phyloP scores from a whole-genome alignment of 2,329 filamentous ascomycete species.

The Colletotrichum sublineola region DNA sequence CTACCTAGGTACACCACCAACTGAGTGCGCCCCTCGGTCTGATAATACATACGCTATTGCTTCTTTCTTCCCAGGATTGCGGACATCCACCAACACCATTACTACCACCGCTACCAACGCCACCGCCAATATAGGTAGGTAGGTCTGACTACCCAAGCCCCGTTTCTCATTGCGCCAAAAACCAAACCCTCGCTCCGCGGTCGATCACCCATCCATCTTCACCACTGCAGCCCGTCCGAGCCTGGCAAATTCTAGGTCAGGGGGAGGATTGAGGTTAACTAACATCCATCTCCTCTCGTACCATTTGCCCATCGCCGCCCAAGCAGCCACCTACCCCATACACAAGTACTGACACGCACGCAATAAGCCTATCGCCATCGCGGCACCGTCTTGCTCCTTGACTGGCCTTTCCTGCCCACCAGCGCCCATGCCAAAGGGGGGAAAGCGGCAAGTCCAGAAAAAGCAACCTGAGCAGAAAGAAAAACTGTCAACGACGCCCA shows the following conservation, averaged over 20 bases:
- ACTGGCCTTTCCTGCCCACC: constrained; percentile 21
- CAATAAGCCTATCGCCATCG: constrained; percentile 29
- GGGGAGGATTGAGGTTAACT: constrained; percentile 28
- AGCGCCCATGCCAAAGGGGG: constrained; percentile 28
- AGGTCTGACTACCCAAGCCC: background rate
- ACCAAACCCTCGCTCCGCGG: background rate
- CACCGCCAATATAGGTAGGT: background rate
- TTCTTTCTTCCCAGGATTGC: background rate
- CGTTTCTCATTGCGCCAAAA: background rate
- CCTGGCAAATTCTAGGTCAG: constrained; percentile 30
- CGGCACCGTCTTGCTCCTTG: constrained; percentile 15
- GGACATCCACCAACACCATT: background rate
- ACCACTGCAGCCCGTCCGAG: background rate
- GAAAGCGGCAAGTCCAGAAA: constrained; percentile 11
- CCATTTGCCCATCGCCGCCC: background rate
- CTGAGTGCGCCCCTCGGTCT: background rate
- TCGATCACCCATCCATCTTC: constrained; percentile 7
- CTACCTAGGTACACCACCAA: background rate
- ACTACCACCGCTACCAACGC: background rate
- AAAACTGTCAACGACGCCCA: background rate
- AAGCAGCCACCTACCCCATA: background rate
- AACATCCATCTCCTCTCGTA: constrained; percentile 27
- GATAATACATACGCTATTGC: constrained; percentile 6
- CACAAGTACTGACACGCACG: constrained; percentile 31
- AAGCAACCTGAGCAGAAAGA: constrained; percentile 24